Base-by-base conservation (phyloP, 2,329 filamentous ascomycete genomes). In the Trichoderma arundinaceum region DNA sequence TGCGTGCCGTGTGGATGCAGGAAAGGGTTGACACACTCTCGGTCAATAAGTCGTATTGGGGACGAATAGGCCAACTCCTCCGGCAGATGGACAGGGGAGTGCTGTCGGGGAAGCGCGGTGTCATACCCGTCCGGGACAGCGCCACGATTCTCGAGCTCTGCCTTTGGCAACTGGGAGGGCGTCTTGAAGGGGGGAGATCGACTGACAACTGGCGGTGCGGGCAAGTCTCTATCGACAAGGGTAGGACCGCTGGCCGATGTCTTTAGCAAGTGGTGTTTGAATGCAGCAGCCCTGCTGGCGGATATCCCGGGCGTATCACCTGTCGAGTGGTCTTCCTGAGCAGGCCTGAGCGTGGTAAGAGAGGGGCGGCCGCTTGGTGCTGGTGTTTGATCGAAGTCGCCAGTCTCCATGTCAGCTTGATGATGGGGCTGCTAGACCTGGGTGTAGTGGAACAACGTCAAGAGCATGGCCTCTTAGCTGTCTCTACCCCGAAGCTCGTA, bases 311-410 rank as follows among this genome's bases (percentile, higher is more conserved):
- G 65, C 0, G 39, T 33, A 17, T 38, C 51, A 32, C 56, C 48
- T 13, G 59, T 51, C 7, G 56, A 58, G 7, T 64, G 63, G 12
- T 64, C 59, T 8, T 67, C 64, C 9, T 56, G 35, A 7, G 71
- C 67, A 3, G 59, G 22, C 17, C 70, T 68, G 28, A 71, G 54
- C 12, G 69, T 51, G 1, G 72, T 69, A 8, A 76, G 54, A 8
- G 75, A 77, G 15, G 72, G 64, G 15, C 72, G 74, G 33, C 67
- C 64, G 53, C 76, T 78, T 8, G 74, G 72, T n/a, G 72, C 69
- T 17, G 77, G 76, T 19, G 76, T 77, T 19, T 70, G 67, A 64
- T 78, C 74, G 57, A 79, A 76, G 54, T 72, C 72, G n/a, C 70
- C 71, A 39, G 57, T 39, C 12, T 70, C 70, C 65, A 71, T 70